Evolutionary conservation across 306 rosid genomes (phyloP), one percentile per base, ranked within the genome.

Genomic region (Gastrolobium villosum): DNA sequence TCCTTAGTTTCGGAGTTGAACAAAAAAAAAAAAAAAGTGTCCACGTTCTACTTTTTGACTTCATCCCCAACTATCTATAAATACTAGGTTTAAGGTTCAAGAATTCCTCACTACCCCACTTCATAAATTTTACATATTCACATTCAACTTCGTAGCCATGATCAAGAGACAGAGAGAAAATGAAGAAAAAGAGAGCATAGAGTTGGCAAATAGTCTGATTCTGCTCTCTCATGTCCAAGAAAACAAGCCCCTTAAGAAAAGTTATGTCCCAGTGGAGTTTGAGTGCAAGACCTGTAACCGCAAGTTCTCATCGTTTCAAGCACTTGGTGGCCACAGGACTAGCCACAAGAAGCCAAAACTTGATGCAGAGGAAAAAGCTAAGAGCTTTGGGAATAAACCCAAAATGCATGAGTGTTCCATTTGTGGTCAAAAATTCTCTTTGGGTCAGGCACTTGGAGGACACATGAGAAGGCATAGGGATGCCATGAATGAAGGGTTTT

Each of bases 381-480:
- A 35, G 54, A 55, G 69, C 41, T 36, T 72, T 7, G 32, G 56
- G 35, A 66, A 10, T 4, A 65, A 67, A 2, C 73, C 82, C 5
- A 82, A 79, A 20, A 41, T 71, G 65, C 98, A 94, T 7, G 72
- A 72, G 65, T 94, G 98, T 72, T 77, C 84, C 0, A 87, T 88
- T 30, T 94, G 98, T 50, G 97, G 98, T 0, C 31, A 36, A 9
- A 80, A 75, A 78, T 94, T 94, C 60, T 15, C 87, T 0, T 13
- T 88, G 83, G 98, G 98, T 0, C 98, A 94, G 65, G 97, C 97
- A 15, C 56, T 94, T 11, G 98, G 98, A 0, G 98, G 98, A 0
- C 97, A 94, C 72, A 94, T 94, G 98, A 82, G 97, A 37, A 83
- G 79, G 62, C 97, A 94, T 8, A 88, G 84, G 46, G 79, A 39